Evolutionary conservation across 345 rosid species (phyloP).

Genomic region (Eucalyptus albens): DNA sequence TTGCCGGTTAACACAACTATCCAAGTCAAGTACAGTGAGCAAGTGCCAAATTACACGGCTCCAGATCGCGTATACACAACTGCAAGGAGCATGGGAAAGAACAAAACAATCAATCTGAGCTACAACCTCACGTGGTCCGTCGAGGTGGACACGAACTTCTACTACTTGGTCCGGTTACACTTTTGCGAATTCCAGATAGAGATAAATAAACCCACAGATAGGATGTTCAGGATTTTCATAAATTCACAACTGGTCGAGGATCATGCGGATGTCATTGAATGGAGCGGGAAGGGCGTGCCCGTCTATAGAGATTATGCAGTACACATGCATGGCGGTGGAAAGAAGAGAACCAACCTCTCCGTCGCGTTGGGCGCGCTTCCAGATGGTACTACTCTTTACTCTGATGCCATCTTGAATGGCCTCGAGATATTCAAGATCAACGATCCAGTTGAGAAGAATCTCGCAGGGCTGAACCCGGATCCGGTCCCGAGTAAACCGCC

Average conservation of each 20-base stretch:
- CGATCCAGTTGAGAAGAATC: too few relatives aligned
- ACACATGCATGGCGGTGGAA: too few relatives aligned
- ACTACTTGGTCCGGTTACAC: constrained; percentile 10
- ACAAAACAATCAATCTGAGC: not conserved
- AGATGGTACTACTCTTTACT: too few relatives aligned
- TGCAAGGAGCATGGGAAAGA: not conserved
- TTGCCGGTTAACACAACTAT: not conserved
- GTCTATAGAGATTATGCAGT: too few relatives aligned
- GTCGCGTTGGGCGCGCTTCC: too few relatives aligned
- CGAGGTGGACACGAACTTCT: constrained; percentile 14
- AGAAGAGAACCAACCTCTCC: too few relatives aligned
- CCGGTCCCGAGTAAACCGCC: too few relatives aligned
- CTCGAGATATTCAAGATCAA: too few relatives aligned
- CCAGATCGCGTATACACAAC: constrained; percentile 7
- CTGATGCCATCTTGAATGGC: too few relatives aligned
- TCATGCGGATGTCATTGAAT: rapidly evolving
- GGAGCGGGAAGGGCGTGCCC: too few relatives aligned
- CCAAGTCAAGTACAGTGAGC: not conserved
- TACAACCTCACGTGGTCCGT: constrained; percentile 22
- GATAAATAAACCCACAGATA: not conserved
- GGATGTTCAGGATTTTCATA: constrained; percentile 5
- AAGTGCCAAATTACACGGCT: constrained; percentile 11
- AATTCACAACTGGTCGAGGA: too few relatives aligned
- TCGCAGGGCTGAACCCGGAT: too few relatives aligned
- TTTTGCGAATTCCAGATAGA: not conserved